Conservation (phyloP, 176 grass and related monocot genomes). For the Lolium rigidum region DNA sequence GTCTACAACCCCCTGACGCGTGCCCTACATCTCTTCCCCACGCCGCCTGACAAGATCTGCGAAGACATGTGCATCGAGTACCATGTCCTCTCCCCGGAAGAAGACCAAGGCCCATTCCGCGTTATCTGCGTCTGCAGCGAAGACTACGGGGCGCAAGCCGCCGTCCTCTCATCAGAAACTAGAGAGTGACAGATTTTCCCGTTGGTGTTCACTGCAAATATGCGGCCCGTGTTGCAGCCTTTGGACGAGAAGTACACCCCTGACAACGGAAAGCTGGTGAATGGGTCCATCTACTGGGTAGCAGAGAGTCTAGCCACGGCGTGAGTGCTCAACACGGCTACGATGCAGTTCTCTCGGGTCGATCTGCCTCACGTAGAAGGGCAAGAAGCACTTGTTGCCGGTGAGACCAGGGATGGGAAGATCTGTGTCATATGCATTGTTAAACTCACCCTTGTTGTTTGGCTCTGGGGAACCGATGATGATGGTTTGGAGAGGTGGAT, state of each 20-base stretch:
- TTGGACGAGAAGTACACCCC: neutral
- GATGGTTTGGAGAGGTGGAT: too few species aligned
- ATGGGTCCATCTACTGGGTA: too few species aligned
- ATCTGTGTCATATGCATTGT: neutral
- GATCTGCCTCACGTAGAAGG: too few species aligned
- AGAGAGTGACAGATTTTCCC: slow-evolving; percentile 5
- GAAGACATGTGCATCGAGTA: neutral
- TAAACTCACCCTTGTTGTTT: neutral
- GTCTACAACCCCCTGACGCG: neutral
- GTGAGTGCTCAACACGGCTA: too few species aligned
- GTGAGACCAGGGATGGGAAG: neutral
- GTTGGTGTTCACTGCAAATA: neutral
- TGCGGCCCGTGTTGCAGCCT: neutral
- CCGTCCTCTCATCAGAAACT: neutral
- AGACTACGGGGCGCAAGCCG: too few species aligned
- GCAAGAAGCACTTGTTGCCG: too few species aligned
- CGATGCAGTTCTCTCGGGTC: too few species aligned
- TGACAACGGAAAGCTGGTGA: too few species aligned
- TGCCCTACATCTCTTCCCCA: neutral
- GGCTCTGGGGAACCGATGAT: too few species aligned
- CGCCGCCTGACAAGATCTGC: neutral
- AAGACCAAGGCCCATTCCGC: too few species aligned
- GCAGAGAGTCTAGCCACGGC: too few species aligned
- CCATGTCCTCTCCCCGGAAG: neutral
- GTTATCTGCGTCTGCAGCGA: too few species aligned